phyloP scores from a whole-genome alignment of 768 basidiomycete species.

The Calocybe indica region DNA sequence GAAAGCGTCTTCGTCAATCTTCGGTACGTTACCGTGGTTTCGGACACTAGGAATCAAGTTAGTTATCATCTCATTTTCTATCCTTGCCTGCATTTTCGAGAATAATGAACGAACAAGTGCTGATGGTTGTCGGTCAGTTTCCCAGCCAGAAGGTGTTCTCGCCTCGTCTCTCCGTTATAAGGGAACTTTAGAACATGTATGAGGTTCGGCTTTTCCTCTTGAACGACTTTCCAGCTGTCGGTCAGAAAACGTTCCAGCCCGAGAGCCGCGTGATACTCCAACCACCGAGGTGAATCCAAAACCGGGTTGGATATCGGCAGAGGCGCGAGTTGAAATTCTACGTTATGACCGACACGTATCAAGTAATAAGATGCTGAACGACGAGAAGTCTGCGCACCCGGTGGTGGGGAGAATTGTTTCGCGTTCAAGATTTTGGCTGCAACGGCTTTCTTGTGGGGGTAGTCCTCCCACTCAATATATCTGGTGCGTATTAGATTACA shows the following conservation, averaged over 20 bases:
- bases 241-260: conserved; percentile 41
- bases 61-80: not conserved
- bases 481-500: conserved; percentile 13
- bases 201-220: conserved; percentile 44
- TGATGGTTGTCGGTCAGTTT: conserved; percentile 44
- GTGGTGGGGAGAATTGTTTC: conserved; percentile 32
- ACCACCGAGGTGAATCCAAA: conserved; percentile 44
- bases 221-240: conserved; percentile 45
- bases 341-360: too few relatives aligned
- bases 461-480: conserved; percentile 45
- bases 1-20: conserved; percentile 39
- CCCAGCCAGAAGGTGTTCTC: conserved; percentile 32
- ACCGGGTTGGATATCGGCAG: conserved; percentile 46
- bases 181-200: conserved; percentile 50
- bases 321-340: conserved; percentile 44
- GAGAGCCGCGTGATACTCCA: conserved; percentile 44
- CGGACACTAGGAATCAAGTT: conserved; percentile 29
- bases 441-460: conserved; percentile 35
- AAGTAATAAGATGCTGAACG: not conserved
- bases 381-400: conserved; percentile 23
- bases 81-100: not conserved
- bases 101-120: conserved; percentile 38
- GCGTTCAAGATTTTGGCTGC: conserved; percentile 33
- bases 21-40: conserved; percentile 48
- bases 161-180: conserved; percentile 48